Evolutionary conservation across 2,329 filamentous ascomycete genomes (phyloP), one percentile per base, ranked within the genome.

Genomic region (Exophiala sideris): DNA sequence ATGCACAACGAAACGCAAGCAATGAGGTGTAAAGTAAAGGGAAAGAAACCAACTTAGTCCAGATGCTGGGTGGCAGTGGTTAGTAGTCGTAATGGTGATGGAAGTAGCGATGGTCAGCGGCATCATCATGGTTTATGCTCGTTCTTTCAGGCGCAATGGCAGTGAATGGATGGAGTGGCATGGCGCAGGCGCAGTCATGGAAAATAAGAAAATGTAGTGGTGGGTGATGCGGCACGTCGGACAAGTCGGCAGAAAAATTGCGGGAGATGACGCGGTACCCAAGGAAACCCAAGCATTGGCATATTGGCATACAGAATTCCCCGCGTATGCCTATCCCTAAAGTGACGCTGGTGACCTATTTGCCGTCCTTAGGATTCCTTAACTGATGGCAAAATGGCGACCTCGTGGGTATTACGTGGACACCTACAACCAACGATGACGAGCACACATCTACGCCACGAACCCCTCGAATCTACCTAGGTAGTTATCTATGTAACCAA

Each of bases 141-240:
- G n/a, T 44, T 44, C 21, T 29, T 29, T 29, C 24, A 29, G 24
- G 24, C 24, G 24, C 24, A 29, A 29, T 29, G 24, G 24, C 24
- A 29, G 24, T 29, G 24, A 29, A 29, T 29, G 24, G 24, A 29
- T 29, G 29, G 41, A 44, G 41, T 44, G 41, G 21, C 41, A 44
- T 44, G 41, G 41, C 41, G 41, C 41, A 44, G 41, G 20, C 53
- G 38, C 41, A 45, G 45, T 46, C 9, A 44, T 32, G 41, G 41
- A 44, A 21, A n/a, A 24, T 44, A n/a, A 32, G 41, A 32, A 24
- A 24, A 12, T 44, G 20, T 20, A 44, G 29, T 24, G 41, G 41
- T 44, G 20, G 41, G 41, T 12, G 41, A 44, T 20, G 41, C 41
- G 41, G 41, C 20, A 32, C 3, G 24, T 12, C 20, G 24, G 18